Conservation (phyloP, 2,329 filamentous ascomycete genomes). For the Sporothrix protearum region DNA sequence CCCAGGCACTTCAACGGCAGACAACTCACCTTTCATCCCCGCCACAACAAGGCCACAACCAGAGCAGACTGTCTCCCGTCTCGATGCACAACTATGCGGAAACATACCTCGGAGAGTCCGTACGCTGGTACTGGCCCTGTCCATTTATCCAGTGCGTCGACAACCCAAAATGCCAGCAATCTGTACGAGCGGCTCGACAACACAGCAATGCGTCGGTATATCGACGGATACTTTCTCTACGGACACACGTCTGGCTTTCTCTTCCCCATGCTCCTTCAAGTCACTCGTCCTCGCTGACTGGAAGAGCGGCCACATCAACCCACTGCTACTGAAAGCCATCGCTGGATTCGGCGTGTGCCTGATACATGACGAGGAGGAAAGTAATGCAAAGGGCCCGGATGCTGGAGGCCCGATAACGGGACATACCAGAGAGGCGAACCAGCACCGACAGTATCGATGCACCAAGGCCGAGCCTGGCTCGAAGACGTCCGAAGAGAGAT, state of each 20-base stretch:
- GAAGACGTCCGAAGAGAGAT: not conserved
- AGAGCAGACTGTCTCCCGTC: not conserved
- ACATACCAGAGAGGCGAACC: not conserved
- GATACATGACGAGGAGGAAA: conserved; percentile 23
- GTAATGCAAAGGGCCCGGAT: not conserved
- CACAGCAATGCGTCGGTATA: not conserved
- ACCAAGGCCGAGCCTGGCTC: not conserved
- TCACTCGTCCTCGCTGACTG: conserved; percentile 31
- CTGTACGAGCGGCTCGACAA: not conserved
- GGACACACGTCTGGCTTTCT: conserved; percentile 23
- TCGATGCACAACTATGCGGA: not conserved
- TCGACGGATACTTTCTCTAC: conserved; percentile 31
- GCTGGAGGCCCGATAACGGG: too few species aligned
- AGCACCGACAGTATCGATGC: not conserved
- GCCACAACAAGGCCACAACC: not conserved
- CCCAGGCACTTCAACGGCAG: not conserved
- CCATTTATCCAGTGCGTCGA: not conserved
- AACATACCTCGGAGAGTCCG: not conserved
- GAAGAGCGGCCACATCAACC: conserved; percentile 29
- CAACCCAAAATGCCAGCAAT: not conserved
- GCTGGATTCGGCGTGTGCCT: conserved; percentile 12
- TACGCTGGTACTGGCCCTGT: not conserved
- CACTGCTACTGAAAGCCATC: conserved; percentile 29
- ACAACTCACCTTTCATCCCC: not conserved
- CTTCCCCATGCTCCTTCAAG: conserved; percentile 31